Evolutionary conservation across 1,139 yeast genomes (phyloP), one percentile per base, ranked within the genome.

Genomic region (Yamadazyma atlantica): DNA sequence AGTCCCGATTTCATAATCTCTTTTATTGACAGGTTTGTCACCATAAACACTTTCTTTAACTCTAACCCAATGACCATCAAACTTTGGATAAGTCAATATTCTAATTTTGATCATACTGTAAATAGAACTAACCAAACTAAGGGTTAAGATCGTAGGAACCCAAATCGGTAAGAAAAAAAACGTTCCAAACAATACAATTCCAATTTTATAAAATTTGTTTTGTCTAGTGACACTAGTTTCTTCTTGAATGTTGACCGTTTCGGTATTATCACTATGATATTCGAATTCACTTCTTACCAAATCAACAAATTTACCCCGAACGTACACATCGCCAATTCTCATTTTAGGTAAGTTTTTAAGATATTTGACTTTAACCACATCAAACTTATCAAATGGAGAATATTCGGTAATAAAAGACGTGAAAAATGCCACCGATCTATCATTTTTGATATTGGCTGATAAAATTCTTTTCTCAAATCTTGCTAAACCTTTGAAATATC

Each of bases 401-500:
- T 66, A 73, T 4, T 69, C 65, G 9, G 80, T 68, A 37, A 77
- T 75, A 49, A 58, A 77, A 1, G 79, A 66, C 0, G 82, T 76
- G 53, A 67, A 73, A 50, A 77, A 77, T 4, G 80, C 66, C 26
- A 77, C 82, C 0, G 79, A 64, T 36, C 82, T 69, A 57, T 90
- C 97, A 55, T 86, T 83, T 39, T 80, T 73, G 14, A 85, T 75
- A 58, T 90, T 90, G 7, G 96, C 87, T 45, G 87, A 66, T 6
- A 80, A 55, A 3, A 78, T 65, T 41, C 84, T 73, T 42, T 74
- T 71, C 45, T 78, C 61, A 55, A 90, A 89, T 42, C 55, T 57
- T 10, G 53, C 40, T 38, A 90, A 69, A 0, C 87, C 95, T 37
- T 70, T 61, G 39, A 62, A 63, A 55, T 70, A 90, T 18, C 53